Conservation (phyloP, 495 filamentous ascomycete species). For the Aspergillus heteromorphus region DNA sequence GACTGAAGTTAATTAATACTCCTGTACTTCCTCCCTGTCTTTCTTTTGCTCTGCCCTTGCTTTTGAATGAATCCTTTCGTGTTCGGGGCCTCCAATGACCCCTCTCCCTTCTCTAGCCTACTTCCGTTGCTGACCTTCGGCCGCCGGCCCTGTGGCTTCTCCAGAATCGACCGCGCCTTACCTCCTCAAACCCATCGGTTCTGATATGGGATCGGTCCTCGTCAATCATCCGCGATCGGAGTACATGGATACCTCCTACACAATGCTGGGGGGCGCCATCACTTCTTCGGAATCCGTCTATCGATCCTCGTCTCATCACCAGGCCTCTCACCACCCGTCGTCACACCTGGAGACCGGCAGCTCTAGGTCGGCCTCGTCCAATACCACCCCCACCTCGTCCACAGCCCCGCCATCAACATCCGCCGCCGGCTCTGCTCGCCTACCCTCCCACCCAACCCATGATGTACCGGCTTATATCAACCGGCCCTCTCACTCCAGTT, state of each 20-base stretch:
- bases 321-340: slow-evolving; percentile 12
- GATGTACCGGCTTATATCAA: slow-evolving; percentile 41
- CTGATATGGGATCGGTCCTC: slow-evolving; percentile 43
- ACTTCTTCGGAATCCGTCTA: slow-evolving; percentile 36
- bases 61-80: slow-evolving; percentile 3
- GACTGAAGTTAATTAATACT: slow-evolving; percentile 12
- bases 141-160: slow-evolving; percentile 8
- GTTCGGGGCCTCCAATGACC: slow-evolving; percentile 6
- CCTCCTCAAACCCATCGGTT: neutral
- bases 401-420: slow-evolving; percentile 36
- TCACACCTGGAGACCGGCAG: slow-evolving; percentile 23
- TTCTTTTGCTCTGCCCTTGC: slow-evolving; percentile 8
- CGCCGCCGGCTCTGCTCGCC: slow-evolving; percentile 32
- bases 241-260: slow-evolving; percentile 36
- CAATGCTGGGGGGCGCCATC: slow-evolving; percentile 48
- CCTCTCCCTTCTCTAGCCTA: slow-evolving; percentile 8
- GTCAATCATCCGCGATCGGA: slow-evolving; percentile 45
- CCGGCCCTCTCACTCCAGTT: slow-evolving; percentile 22
- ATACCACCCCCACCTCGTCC: slow-evolving; percentile 36
- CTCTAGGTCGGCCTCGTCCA: slow-evolving; percentile 36
- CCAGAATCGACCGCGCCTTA: slow-evolving; percentile 3
- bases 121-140: slow-evolving; percentile 12
- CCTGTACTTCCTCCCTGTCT: slow-evolving; percentile 15
- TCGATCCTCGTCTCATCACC: slow-evolving; percentile 23
- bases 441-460: slow-evolving; percentile 26